A percentile compares a stretch with the other conserved stretches of the same genome.
Conservation (phyloP, 2,329 filamentous ascomycete species). For the Neofusicoccum kwambonambiense region DNA sequence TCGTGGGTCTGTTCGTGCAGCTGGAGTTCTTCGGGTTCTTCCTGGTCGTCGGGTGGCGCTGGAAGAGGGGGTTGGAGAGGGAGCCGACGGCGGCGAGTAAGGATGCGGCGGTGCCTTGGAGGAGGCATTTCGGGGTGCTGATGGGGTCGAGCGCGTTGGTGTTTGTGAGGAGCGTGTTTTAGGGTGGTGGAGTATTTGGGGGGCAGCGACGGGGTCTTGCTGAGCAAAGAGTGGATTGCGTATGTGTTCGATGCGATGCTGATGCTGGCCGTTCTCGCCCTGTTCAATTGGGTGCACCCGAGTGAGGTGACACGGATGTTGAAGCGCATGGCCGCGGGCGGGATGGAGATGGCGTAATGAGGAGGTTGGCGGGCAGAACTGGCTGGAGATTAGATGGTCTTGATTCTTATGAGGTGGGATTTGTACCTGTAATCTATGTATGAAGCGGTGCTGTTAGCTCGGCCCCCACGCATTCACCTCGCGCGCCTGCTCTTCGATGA, state of each 20-base stretch:
- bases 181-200: conserved; percentile 33
- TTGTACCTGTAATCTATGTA: too few relatives aligned
- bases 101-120: not conserved
- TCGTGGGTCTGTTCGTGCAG: conserved; percentile 52
- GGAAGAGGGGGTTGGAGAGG: not conserved
- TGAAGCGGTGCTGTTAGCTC: not conserved
- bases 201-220: conserved; percentile 31
- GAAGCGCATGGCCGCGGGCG: not conserved
- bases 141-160: conserved; percentile 28
- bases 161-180: conserved; percentile 30
- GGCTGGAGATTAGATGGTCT: not conserved
- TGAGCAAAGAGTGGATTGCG: conserved; percentile 32
- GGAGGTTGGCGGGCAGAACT: not conserved
- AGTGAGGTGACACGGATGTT: not conserved
- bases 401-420: too few relatives aligned
- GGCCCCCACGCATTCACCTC: not conserved
- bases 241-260: conserved; percentile 35
- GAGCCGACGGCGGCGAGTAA: not conserved
- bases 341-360: not conserved
- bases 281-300: conserved; percentile 18
- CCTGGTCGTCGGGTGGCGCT: conserved; percentile 28
- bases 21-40: conserved; percentile 53
- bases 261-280: conserved; percentile 29
- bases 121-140: conserved; percentile 24
- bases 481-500: not conserved